Base-by-base conservation (phyloP, 2,329 filamentous ascomycete species). In the Penicillium concentricum region DNA sequence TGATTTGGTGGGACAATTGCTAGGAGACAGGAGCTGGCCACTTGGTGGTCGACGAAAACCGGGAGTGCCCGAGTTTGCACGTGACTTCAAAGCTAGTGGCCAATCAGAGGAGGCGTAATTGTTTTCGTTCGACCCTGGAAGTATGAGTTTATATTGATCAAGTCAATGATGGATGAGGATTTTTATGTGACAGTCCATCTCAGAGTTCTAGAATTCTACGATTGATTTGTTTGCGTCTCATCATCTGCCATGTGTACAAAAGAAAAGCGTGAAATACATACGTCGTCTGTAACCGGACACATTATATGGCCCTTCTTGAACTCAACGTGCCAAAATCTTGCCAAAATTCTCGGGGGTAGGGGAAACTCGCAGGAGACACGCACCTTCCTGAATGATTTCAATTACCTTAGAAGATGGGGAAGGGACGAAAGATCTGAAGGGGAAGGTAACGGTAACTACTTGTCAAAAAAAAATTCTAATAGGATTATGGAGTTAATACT, bases 21-120 rank as follows among this genome's bases (percentile, higher is more conserved):
- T 66, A 65, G 58, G 51, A 58, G 49, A 64, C 53, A 50, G 54
- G 64, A 65, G 58, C 58, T 62, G 50, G 55, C 24, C 53, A 55
- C 46, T 43, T 52, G 55, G 60, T 61, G 62, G 64, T 69, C 65
- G 68, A 70, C 65, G 66, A 73, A 72, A 73, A 72, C 69, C 71
- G 71, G 69, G 66, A 68, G 63, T 49, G 62, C 65, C 65, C 67
- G 67, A 68, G 45, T 20, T 35, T 1, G 2, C 22, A 67, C 64
- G 63, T 68, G 67, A 67, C 57, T 48, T 20, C 22, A 30, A 51
- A 39, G 43, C 34, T 38, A 39, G 42, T 39, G n/a, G 43, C 70
- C 69, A 72, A 73, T 73, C 63, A 69, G 58, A 58, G 47, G 9
- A 15, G 26, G 46, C 48, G 20, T 53, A 62, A 58, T 62, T 61